These are phyloP conservation scores for Hypoxylon sp. DNA, from an alignment of 2,329 filamentous ascomycete genomes.

Conservation along the genomic window DNA sequence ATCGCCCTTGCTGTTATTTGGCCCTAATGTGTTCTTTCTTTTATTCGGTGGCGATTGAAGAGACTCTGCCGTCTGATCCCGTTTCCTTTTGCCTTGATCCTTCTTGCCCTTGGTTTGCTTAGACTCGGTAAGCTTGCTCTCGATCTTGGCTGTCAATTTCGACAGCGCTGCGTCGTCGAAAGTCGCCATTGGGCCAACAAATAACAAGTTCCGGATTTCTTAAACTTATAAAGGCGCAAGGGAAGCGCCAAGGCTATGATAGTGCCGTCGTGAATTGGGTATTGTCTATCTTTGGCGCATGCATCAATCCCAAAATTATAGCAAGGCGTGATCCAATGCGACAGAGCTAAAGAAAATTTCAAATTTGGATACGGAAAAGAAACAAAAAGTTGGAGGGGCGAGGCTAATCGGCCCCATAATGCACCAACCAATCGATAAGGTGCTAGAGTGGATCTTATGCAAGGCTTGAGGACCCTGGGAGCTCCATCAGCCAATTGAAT, in stretches of 20 bases:
- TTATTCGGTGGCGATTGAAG: constrained; percentile 50
- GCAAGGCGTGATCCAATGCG: constrained; percentile 24
- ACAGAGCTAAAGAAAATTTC: constrained; percentile 40
- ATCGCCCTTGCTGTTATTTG: constrained; percentile 30
- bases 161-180: constrained; percentile 68
- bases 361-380: constrained; percentile 41
- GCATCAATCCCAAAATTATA: not conserved
- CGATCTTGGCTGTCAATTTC: constrained; percentile 70
- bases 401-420: constrained; percentile 34
- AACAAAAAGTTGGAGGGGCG: constrained; percentile 52
- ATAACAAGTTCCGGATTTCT: not conserved
- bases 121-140: constrained; percentile 64
- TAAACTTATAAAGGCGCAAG: not conserved
- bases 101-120: constrained; percentile 50
- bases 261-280: not conserved
- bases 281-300: constrained; percentile 9
- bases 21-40: constrained; percentile 42
- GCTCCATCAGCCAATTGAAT: constrained; percentile 4
- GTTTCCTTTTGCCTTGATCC: constrained; percentile 60
- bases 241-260: not conserved
- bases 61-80: constrained; percentile 56
- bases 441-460: constrained; percentile 9
- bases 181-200: constrained; percentile 50
- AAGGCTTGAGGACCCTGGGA: constrained; percentile 20
- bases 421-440: constrained; percentile 26